Conservation (phyloP, 2,329 filamentous ascomycete species). For the Ascochyta koolunga region DNA sequence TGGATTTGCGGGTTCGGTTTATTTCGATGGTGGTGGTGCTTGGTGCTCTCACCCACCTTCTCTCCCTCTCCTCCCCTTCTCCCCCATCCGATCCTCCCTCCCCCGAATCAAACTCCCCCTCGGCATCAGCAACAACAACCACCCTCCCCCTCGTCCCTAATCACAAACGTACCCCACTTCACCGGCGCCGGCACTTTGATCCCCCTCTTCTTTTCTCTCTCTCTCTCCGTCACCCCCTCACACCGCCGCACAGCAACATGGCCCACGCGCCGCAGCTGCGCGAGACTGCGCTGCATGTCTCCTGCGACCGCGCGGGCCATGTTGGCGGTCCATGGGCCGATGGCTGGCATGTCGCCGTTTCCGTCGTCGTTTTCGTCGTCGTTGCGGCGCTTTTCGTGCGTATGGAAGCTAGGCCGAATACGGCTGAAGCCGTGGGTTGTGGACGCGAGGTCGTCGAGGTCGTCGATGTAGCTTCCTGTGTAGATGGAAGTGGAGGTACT, state of each 20-base stretch:
- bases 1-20: too few relatives aligned
- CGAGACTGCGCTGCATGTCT: constrained; percentile 28
- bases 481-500: constrained; percentile 21
- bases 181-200: constrained; percentile 25
- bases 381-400: too few relatives aligned
- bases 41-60: constrained; percentile 1
- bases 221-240: not conserved
- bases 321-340: constrained; percentile 30
- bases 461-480: constrained; percentile 38
- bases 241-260: constrained; percentile 13
- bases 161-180: constrained; percentile 32
- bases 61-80: not conserved
- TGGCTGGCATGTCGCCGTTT: too few relatives aligned
- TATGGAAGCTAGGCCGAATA: too few relatives aligned
- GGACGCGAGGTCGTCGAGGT: constrained; percentile 27
- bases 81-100: constrained; percentile 14
- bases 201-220: constrained; percentile 10
- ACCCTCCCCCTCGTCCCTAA: constrained; percentile 31
- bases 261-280: constrained; percentile 13
- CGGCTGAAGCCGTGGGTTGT: constrained; percentile 24
- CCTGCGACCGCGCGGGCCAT: constrained; percentile 31
- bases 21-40: too few relatives aligned
- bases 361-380: too few relatives aligned
- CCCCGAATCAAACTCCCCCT: constrained; percentile 38
- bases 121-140: constrained; percentile 34